A percentile compares a stretch with the other conserved stretches of the same genome.
Evolutionary conservation across 768 basidiomycete species (phyloP).

Genomic region (Boletus vinaceobasis): DNA sequence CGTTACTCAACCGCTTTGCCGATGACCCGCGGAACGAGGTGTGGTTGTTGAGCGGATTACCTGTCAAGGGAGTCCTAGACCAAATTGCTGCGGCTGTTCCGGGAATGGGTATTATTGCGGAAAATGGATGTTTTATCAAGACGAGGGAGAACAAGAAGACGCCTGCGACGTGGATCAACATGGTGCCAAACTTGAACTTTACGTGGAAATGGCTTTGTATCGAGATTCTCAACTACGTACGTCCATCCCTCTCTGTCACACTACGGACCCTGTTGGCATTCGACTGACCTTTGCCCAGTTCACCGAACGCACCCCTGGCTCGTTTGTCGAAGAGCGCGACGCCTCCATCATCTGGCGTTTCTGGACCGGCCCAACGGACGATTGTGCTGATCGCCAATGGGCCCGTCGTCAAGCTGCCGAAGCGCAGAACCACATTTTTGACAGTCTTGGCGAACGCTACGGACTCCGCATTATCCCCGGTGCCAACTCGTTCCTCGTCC

Average conservation of each 20-base stretch:
- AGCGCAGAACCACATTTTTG: conserved; percentile 90
- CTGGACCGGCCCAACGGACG: conserved; percentile 55
- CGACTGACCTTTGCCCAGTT: conserved; percentile 47
- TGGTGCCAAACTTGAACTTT: conserved; percentile 75
- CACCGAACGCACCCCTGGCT: conserved; percentile 82
- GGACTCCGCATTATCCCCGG: conserved; percentile 82
- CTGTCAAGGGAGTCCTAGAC: conserved; percentile 61
- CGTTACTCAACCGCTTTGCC: conserved; percentile 53
- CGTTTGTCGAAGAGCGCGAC: conserved; percentile 80
- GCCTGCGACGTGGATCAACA: conserved; percentile 63
- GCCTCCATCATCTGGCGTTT: conserved; percentile 85
- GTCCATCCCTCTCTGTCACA: conserved; percentile 24
- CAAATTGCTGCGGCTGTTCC: conserved; percentile 58
- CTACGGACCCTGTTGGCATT: not conserved
- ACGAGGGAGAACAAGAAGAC: conserved; percentile 36
- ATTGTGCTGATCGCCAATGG: conserved; percentile 68
- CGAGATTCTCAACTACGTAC: conserved; percentile 80
- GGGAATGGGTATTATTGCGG: conserved; percentile 77
- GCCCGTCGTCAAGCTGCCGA: conserved; percentile 84
- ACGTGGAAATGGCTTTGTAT: conserved; percentile 79
- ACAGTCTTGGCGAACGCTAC: conserved; percentile 80
- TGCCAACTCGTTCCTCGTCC: conserved; percentile 72
- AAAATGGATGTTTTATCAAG: conserved; percentile 86
- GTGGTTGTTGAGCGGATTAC: conserved; percentile 78
- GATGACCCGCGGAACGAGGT: conserved; percentile 71